phyloP scores from a whole-genome alignment of 2,329 filamentous ascomycete species.

The Paraconiothyrium brasiliense region DNA sequence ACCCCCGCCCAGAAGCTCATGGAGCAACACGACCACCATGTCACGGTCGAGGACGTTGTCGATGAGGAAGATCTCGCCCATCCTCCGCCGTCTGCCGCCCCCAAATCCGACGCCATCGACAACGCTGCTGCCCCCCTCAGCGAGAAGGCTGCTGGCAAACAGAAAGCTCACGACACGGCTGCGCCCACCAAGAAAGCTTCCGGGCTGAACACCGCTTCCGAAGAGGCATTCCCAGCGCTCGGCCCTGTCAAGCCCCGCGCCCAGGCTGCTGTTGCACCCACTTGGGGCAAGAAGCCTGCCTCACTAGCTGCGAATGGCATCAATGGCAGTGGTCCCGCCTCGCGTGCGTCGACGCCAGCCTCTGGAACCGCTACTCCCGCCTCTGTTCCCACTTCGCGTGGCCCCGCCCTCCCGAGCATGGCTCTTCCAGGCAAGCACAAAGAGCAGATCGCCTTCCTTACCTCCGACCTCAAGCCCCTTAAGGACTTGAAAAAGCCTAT shows the following conservation, averaged over 20 bases:
- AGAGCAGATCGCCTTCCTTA: conserved; percentile 77
- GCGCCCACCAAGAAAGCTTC: conserved; percentile 43
- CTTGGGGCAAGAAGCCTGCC: conserved; percentile 78
- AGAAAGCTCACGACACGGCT: conserved; percentile 65
- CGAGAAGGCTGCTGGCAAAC: conserved; percentile 74
- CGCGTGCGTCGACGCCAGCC: conserved; percentile 70
- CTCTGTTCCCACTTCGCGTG: conserved; percentile 47
- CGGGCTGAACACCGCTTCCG: conserved; percentile 81
- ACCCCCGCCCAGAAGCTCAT: conserved; percentile 67
- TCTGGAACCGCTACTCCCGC: conserved; percentile 63
- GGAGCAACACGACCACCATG: conserved; percentile 71
- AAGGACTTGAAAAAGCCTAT: conserved; percentile 85
- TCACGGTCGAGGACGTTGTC: conserved; percentile 80
- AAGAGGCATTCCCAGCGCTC: conserved; percentile 93
- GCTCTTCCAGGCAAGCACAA: conserved; percentile 83
- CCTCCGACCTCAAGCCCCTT: conserved; percentile 78
- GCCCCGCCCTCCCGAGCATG: conserved; percentile 66
- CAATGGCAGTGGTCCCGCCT: conserved; percentile 65
- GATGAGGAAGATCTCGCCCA: conserved; percentile 79
- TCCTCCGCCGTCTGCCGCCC: conserved; percentile 61
- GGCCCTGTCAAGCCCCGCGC: conserved; percentile 73
- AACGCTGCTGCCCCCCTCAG: conserved; percentile 57
- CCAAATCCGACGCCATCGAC: conserved; percentile 35
- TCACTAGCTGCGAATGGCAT: conserved; percentile 56
- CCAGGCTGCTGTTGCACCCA: conserved; percentile 70